Evolutionary conservation across 2,329 filamentous ascomycete species (phyloP).

Genomic region (Hyphodiscus sp.): DNA sequence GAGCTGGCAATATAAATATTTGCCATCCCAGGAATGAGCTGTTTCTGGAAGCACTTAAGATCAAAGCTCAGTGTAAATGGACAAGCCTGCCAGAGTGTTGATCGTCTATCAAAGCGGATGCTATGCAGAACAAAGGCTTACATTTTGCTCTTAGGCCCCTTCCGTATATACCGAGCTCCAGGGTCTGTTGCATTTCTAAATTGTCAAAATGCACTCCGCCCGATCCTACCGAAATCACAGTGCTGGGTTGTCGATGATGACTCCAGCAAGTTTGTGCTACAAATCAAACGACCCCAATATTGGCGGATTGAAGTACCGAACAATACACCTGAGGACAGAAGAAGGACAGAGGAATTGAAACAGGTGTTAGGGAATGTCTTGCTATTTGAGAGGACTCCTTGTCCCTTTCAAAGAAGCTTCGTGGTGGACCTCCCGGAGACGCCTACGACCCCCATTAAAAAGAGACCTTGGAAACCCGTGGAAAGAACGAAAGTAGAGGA

Average conservation of each 20-base stretch:
- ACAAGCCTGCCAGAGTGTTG: not conserved
- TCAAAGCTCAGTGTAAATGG: too few species aligned
- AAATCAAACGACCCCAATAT: conserved; percentile 76
- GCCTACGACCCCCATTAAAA: conserved; percentile 57
- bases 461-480: conserved; percentile 61
- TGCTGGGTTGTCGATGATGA: conserved; percentile 88
- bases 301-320: conserved; percentile 84
- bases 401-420: conserved; percentile 76
- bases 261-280: conserved; percentile 72
- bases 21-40: too few species aligned
- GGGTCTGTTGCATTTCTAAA: conserved; percentile 84
- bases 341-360: conserved; percentile 61
- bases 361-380: conserved; percentile 64
- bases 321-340: conserved; percentile 54
- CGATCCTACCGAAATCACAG: conserved; percentile 83
- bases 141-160: conserved; percentile 46
- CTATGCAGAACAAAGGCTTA: conserved; percentile 3
- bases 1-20: not conserved
- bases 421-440: conserved; percentile 66
- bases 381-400: conserved; percentile 81
- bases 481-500: conserved; percentile 13
- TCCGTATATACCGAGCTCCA: conserved; percentile 80
- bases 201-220: conserved; percentile 75
- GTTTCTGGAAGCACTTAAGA: too few species aligned
- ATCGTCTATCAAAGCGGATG: not conserved